Conservation (phyloP, 1,284 basidiomycete genomes). For the Omphalotus olearius region DNA sequence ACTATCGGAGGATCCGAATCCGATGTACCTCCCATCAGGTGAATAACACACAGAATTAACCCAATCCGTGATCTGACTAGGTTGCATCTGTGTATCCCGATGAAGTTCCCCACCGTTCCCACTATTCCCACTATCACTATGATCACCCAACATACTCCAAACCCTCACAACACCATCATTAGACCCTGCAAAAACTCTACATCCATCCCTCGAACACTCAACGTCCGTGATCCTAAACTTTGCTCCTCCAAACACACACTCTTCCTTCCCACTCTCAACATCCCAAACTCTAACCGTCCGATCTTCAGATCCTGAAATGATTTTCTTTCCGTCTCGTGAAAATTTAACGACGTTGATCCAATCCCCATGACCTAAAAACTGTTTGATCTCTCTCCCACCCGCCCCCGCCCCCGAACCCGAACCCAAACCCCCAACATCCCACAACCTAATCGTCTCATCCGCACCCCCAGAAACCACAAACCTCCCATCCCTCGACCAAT, state of each 20-base stretch:
- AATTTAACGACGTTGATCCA: too few relatives aligned
- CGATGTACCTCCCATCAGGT: background rate
- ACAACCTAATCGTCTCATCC: conserved; percentile 2
- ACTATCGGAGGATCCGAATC: background rate
- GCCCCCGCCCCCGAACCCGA: too few relatives aligned
- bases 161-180: background rate
- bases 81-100: too few relatives aligned
- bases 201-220: background rate
- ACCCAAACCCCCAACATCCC: background rate
- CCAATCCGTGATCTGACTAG: too few relatives aligned
- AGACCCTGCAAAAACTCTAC: background rate
- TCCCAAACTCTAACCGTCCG: background rate
- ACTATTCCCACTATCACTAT: too few relatives aligned
- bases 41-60: background rate
- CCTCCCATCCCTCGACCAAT: conserved; percentile 11
- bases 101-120: too few relatives aligned
- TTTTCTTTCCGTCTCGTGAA: too few relatives aligned
- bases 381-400: too few relatives aligned
- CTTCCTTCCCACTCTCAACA: background rate
- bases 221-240: too few relatives aligned
- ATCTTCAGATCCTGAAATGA: too few relatives aligned
- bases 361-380: too few relatives aligned
- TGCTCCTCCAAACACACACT: too few relatives aligned
- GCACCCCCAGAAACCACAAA: conserved; percentile 5
- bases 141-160: background rate